Conservation (phyloP, 1,284 basidiomycete genomes). For the Rhodofomes roseus region DNA sequence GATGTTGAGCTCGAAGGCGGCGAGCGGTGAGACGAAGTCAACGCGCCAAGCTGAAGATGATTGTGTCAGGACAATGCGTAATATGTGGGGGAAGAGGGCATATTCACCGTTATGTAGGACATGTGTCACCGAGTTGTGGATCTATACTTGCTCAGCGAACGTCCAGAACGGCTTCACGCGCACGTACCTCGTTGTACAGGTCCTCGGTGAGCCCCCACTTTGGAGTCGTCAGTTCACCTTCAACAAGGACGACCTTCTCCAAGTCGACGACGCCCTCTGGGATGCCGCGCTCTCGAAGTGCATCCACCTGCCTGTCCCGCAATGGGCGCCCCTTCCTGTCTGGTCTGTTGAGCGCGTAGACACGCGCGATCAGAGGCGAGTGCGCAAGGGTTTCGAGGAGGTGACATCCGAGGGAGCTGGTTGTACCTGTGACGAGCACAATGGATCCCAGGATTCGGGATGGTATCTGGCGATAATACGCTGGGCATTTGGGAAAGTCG, state of each 20-base stretch:
- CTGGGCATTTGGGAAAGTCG: background rate
- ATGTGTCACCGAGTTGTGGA: conserved; percentile 7
- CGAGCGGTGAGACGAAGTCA: conserved; percentile 3
- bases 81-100: background rate
- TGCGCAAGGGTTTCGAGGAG: conserved; percentile 12
- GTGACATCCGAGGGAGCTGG: conserved; percentile 13
- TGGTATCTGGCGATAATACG: background rate
- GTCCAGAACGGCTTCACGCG: background rate
- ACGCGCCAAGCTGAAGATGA: conserved; percentile 7
- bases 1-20: conserved; percentile 4
- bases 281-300: background rate
- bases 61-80: background rate
- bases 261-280: background rate
- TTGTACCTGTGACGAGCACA: conserved; percentile 15
- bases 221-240: background rate
- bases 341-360: conserved; percentile 10
- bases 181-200: background rate
- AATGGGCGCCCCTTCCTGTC: background rate
- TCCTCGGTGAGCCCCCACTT: background rate
- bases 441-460: background rate
- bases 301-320: background rate
- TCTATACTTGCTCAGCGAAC: background rate
- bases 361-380: conserved; percentile 3
- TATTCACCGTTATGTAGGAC: conserved; percentile 6
- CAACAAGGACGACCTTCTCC: background rate